Conservation (phyloP, 2,329 filamentous ascomycete species). For the Phyllosticta citrichinensis region DNA sequence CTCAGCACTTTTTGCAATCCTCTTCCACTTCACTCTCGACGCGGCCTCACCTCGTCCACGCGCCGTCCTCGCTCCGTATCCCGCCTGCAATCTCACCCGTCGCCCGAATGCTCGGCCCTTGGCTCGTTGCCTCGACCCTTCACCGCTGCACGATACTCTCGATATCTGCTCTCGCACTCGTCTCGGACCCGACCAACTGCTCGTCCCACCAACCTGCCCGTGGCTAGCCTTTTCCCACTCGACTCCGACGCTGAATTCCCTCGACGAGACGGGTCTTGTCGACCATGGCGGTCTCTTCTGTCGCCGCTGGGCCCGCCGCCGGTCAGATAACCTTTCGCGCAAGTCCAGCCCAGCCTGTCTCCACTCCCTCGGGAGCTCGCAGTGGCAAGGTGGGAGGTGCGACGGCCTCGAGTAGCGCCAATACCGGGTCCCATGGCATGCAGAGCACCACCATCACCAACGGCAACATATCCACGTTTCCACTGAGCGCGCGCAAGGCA, state of each 20-base stretch:
- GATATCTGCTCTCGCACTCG: background rate
- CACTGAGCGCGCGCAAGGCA: slow-evolving; percentile 54
- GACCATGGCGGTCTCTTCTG: slow-evolving; percentile 28
- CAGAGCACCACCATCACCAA: slow-evolving; percentile 15
- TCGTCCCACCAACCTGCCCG: background rate
- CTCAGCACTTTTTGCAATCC: background rate
- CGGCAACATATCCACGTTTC: slow-evolving; percentile 34
- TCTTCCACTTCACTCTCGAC: background rate
- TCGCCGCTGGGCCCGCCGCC: slow-evolving; percentile 23
- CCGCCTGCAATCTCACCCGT: background rate
- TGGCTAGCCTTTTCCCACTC: background rate
- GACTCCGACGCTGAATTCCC: background rate
- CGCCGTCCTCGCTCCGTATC: background rate
- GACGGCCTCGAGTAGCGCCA: slow-evolving; percentile 17
- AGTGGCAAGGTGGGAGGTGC: slow-evolving; percentile 20
- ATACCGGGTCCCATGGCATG: background rate
- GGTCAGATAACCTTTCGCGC: slow-evolving; percentile 25
- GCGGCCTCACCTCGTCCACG: background rate
- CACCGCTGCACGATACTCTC: slow-evolving; percentile 4
- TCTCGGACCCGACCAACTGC: background rate
- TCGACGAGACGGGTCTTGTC: slow-evolving; percentile 2
- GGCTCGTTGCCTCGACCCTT: slow-evolving; percentile 2
- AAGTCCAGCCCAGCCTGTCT: slow-evolving; percentile 18
- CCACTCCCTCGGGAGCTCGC: slow-evolving; percentile 4
- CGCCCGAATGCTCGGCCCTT: slow-evolving; percentile 10